These are phyloP conservation scores for Colletotrichum tanaceti DNA, from an alignment of 2,329 filamentous ascomycete genomes.

Conservation along the genomic window DNA sequence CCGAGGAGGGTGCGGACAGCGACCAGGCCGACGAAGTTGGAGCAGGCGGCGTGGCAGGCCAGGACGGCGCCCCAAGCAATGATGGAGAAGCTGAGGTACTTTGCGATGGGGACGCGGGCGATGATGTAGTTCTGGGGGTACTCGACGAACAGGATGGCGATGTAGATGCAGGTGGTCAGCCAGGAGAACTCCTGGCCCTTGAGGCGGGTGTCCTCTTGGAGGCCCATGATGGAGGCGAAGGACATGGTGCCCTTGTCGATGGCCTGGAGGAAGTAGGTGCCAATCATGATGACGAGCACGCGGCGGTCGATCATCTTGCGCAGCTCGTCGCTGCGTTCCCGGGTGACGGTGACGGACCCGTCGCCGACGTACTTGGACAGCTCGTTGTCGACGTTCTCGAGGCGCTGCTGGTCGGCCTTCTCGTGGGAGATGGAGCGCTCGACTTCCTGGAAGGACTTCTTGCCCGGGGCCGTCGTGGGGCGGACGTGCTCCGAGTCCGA, in stretches of 20 bases:
- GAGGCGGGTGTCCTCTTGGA: constrained; percentile 59
- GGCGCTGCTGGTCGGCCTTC: constrained; percentile 38
- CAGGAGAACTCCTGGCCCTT: constrained; percentile 68
- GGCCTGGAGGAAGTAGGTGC: constrained; percentile 78
- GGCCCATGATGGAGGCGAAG: constrained; percentile 73
- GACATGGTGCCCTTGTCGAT: constrained; percentile 76
- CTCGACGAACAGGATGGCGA: constrained; percentile 76
- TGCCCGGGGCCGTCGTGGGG: constrained; percentile 42
- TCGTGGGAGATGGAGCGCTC: constrained; percentile 42
- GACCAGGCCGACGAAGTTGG: constrained; percentile 70
- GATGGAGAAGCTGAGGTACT: constrained; percentile 71
- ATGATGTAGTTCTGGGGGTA: constrained; percentile 74
- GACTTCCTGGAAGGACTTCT: constrained; percentile 46
- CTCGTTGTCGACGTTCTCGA: constrained; percentile 70
- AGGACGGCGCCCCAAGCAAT: constrained; percentile 72
- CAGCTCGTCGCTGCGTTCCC: constrained; percentile 70
- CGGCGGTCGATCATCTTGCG: constrained; percentile 74
- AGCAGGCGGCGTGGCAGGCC: constrained; percentile 70
- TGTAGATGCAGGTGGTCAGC: constrained; percentile 81
- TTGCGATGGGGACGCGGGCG: constrained; percentile 73
- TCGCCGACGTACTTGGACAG: constrained; percentile 75
- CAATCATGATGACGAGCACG: constrained; percentile 76
- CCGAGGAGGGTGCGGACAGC: constrained; percentile 74
- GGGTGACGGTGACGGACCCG: constrained; percentile 65
- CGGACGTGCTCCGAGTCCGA: constrained; percentile 46